Conservation (phyloP, 306 rosid genomes). For the Senna siamea region DNA sequence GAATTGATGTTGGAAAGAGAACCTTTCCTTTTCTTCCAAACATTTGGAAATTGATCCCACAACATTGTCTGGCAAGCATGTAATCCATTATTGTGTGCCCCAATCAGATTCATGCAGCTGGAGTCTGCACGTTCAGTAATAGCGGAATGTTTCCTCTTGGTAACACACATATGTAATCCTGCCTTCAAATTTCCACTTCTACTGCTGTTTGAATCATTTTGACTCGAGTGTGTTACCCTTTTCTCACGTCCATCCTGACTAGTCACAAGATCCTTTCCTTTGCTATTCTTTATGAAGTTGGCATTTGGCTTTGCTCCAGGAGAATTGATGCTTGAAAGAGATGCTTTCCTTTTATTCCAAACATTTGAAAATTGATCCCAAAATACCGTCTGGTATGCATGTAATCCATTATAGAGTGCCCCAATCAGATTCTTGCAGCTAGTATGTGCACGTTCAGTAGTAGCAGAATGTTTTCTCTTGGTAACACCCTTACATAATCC, state of each 20-base stretch:
- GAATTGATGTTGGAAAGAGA: no score
- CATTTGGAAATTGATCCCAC: constrained; percentile 56
- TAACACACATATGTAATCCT: constrained; percentile 31
- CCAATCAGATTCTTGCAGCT: no score
- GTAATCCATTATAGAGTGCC: no score
- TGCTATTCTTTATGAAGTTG: constrained; percentile 6
- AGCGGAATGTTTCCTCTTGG: constrained; percentile 50
- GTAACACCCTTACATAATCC: no score
- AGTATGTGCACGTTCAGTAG: no score
- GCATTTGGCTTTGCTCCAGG: constrained; percentile 29
- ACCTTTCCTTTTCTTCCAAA: constrained; percentile 56
- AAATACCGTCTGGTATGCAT: no score
- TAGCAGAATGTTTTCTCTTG: no score
- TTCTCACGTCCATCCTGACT: constrained; percentile 28
- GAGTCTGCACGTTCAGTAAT: constrained; percentile 37
- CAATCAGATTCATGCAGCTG: constrained; percentile 46
- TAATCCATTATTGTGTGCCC: constrained; percentile 43
- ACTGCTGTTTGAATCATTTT: constrained; percentile 41
- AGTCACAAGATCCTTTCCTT: constrained; percentile 35
- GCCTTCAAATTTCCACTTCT: constrained; percentile 31
- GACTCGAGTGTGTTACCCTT: constrained; percentile 29
- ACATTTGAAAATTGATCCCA: no score
- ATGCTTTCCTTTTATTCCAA: no score
- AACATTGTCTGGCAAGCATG: constrained; percentile 44
- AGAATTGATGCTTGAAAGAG: constrained; percentile 32